Conservation (phyloP, 176 grass and related monocot genomes). For the Eleusine coracana region DNA sequence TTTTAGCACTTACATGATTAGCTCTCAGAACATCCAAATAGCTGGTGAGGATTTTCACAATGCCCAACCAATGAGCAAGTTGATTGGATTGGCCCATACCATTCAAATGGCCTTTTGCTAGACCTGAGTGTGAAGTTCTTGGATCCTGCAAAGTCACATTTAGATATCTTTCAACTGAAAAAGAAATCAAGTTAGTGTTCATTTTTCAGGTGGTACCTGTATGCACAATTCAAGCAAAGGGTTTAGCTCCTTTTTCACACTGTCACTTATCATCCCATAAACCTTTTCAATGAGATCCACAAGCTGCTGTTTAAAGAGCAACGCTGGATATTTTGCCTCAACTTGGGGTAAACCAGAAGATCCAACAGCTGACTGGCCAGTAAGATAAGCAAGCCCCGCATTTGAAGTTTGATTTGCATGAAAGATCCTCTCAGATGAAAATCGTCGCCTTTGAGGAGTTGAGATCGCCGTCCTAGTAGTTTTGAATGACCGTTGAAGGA, state of each 20-base stretch:
- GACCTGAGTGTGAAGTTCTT: conserved; percentile 57
- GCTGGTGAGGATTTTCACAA: conserved; percentile 57
- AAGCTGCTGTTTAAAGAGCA: conserved; percentile 91
- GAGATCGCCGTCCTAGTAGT: conserved; percentile 63
- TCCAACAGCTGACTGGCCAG: conserved; percentile 54
- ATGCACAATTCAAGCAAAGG: conserved; percentile 78
- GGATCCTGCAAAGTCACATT: conserved; percentile 57
- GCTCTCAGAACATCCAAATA: conserved; percentile 62
- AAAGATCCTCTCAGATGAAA: conserved; percentile 70
- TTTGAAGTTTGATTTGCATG: conserved; percentile 66
- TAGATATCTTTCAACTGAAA: conserved; percentile 15
- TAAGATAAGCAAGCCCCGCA: conserved; percentile 64
- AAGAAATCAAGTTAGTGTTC: conserved; percentile 1
- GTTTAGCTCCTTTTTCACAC: conserved; percentile 83
- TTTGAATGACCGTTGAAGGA: conserved; percentile 73
- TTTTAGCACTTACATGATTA: conserved; percentile 62
- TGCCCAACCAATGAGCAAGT: conserved; percentile 60
- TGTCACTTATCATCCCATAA: conserved; percentile 78
- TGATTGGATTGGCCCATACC: conserved; percentile 59
- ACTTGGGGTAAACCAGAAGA: conserved; percentile 64
- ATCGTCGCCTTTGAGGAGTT: conserved; percentile 66
- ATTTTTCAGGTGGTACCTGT: conserved; percentile 58
- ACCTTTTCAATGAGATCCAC: conserved; percentile 89
- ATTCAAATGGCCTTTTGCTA: conserved; percentile 55
- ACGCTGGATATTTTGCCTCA: conserved; percentile 84